These are phyloP conservation scores for Camellia lanceoleosa DNA, from an alignment of 148 eudicot species.

Conservation along the genomic window DNA sequence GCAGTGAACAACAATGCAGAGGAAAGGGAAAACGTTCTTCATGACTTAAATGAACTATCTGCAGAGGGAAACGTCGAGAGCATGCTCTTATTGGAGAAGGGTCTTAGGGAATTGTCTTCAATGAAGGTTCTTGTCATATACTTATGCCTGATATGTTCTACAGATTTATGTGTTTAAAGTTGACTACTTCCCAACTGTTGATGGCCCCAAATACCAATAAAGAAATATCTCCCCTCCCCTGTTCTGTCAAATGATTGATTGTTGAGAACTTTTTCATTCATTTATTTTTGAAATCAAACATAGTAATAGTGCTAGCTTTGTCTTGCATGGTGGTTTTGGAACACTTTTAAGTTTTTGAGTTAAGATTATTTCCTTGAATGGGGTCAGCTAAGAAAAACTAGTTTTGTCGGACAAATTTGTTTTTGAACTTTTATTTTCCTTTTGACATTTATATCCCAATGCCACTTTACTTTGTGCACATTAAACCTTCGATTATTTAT, in stretches of 20 bases:
- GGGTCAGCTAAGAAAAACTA: not conserved
- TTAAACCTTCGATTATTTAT: not conserved
- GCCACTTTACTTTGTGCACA: not conserved
- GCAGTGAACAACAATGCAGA: conserved; percentile 54
- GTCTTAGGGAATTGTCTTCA: conserved; percentile 70
- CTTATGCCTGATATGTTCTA: not conserved
- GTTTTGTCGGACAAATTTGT: not conserved
- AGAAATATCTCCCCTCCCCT: too few relatives aligned
- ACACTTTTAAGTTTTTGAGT: not conserved
- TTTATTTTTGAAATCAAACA: not conserved
- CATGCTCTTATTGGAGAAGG: conserved; percentile 91
- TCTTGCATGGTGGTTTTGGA: not conserved
- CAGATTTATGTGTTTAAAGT: not conserved
- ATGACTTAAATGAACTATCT: conserved; percentile 38
- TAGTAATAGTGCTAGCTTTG: not conserved
- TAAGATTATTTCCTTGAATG: not conserved
- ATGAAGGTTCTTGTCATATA: conserved; percentile 56
- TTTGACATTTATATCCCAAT: not conserved
- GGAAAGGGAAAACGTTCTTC: conserved; percentile 37
- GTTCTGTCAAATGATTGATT: not conserved
- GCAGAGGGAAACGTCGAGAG: conserved; percentile 70
- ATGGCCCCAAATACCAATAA: not conserved
- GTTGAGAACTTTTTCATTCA: not conserved
- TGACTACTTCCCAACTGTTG: not conserved
- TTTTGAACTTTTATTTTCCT: not conserved